Base-by-base conservation (phyloP, 1,284 basidiomycete species). In the Malassezia caprae region DNA sequence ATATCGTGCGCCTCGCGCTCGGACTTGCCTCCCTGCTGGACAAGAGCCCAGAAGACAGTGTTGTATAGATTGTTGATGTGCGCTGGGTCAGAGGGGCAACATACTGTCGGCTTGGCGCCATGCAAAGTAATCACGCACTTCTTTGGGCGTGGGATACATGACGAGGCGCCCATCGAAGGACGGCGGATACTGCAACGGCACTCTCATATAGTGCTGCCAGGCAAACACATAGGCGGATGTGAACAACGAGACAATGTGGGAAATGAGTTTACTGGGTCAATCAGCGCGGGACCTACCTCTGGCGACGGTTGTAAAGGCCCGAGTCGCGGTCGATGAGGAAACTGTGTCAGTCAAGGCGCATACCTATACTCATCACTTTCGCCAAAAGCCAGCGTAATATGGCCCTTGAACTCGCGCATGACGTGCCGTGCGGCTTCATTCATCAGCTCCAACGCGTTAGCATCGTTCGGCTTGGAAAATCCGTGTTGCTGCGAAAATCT, bases 61-160 rank as follows among this genome's bases (percentile, higher is more conserved):
- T 98, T 98, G 78, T 98, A 93, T 21, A 98, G 78, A 72, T 96
- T 98, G 76, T 98, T 98, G 75, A 98, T 88, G 74, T 98, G 94
- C 0, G 94, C 90, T 94, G 68, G 10, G 26, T 45, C 1, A 45
- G n/a, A 19, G 26, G 4, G 11, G 12, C 12, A 19, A 51, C 87
- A 68, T 71, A 91, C 90, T 93, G 75, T 96, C 93, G 0, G 85
- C 87, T 73, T 96, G 93, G 61, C 93, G 78, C 91, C 93, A 98
- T 0, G 87, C 77, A 75, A 96, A 94, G 73, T 98, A 98, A 73
- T 98, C 93, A 7, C 84, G 80, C 3, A 94, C 79, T 60, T 87
- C 83, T 53, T 79, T 79, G 31, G 78, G 78, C 0, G 78, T 78
- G 0, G 93, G 90, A 75, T 96, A 96, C 23, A 88, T 74, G 0